Conservation (phyloP, 352 stramenopile genomes). For the Pythium phragmiticola region DNA sequence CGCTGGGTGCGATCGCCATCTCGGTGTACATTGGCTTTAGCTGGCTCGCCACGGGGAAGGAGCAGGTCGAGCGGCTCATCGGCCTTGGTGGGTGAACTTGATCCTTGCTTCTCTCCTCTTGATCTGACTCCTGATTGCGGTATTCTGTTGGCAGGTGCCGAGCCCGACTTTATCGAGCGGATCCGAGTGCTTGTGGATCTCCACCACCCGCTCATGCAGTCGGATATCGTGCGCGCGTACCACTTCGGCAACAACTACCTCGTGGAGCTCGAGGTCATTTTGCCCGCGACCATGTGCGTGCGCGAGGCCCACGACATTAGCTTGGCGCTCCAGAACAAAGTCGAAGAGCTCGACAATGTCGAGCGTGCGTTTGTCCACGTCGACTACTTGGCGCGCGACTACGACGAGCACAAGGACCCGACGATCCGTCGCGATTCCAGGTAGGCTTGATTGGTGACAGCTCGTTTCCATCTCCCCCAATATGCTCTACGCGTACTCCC, state of each 20-base stretch:
- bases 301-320: slow-evolving; percentile 95
- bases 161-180: slow-evolving; percentile 93
- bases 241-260: slow-evolving; percentile 98
- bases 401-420: slow-evolving; percentile 89
- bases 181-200: slow-evolving; percentile 85
- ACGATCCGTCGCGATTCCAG: slow-evolving; percentile 53
- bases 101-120: too few relatives aligned
- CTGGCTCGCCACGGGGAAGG: slow-evolving; percentile 94
- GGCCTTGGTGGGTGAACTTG: slow-evolving; percentile 58
- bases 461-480: too few relatives aligned
- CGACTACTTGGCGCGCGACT: slow-evolving; percentile 92
- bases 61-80: slow-evolving; percentile 92
- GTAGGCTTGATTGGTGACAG: too few relatives aligned
- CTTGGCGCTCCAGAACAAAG: slow-evolving; percentile 95
- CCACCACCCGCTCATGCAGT: slow-evolving; percentile 87
- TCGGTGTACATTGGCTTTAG: slow-evolving; percentile 96
- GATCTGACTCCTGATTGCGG: not conserved
- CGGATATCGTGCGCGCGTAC: slow-evolving; percentile 94
- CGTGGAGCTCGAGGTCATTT: slow-evolving; percentile 81
- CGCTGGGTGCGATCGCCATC: slow-evolving; percentile 93
- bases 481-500: too few relatives aligned
- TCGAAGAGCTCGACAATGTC: slow-evolving; percentile 94
- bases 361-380: slow-evolving; percentile 98
- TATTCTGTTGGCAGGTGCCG: slow-evolving; percentile 54
- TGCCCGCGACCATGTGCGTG: slow-evolving; percentile 90